Conservation (phyloP, 768 basidiomycete species). For the Boletellus emodensis region DNA sequence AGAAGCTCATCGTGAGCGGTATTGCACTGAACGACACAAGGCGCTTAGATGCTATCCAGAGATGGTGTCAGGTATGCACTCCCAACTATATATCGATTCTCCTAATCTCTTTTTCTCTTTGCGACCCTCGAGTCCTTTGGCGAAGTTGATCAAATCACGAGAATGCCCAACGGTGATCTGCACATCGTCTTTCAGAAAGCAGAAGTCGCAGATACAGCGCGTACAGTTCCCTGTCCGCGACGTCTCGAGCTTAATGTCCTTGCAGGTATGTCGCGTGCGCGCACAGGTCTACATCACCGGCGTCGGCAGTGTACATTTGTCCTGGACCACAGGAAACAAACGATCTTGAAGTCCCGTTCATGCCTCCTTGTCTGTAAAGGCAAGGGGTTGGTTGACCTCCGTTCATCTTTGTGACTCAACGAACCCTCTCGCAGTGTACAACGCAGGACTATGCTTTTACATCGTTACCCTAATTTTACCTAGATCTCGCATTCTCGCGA, state of each 20-base stretch:
- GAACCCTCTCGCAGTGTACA: conserved; percentile 21
- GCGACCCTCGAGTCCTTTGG: conserved; percentile 58
- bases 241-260: conserved; percentile 6
- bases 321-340: conserved; percentile 62
- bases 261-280: conserved; percentile 72
- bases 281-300: conserved; percentile 71
- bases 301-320: conserved; percentile 74
- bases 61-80: conserved; percentile 69
- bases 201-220: conserved; percentile 77
- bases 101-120: conserved; percentile 7
- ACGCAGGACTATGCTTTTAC: conserved; percentile 24
- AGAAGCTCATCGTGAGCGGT: conserved; percentile 67
- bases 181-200: conserved; percentile 69
- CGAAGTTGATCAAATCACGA: conserved; percentile 65
- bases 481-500: conserved; percentile 21
- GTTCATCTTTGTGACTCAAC: conserved; percentile 2
- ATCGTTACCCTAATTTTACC: conserved; percentile 22
- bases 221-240: conserved; percentile 19
- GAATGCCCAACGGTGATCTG: conserved; percentile 76
- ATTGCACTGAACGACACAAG: conserved; percentile 55
- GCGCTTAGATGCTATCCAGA: conserved; percentile 63
- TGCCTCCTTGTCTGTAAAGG: conserved; percentile 25
- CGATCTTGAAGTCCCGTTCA: conserved; percentile 23
- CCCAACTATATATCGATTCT: background rate
- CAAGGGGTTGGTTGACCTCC: background rate